phyloP scores from a whole-genome alignment of 441 rosid genomes.

The Syzygium malaccense region DNA sequence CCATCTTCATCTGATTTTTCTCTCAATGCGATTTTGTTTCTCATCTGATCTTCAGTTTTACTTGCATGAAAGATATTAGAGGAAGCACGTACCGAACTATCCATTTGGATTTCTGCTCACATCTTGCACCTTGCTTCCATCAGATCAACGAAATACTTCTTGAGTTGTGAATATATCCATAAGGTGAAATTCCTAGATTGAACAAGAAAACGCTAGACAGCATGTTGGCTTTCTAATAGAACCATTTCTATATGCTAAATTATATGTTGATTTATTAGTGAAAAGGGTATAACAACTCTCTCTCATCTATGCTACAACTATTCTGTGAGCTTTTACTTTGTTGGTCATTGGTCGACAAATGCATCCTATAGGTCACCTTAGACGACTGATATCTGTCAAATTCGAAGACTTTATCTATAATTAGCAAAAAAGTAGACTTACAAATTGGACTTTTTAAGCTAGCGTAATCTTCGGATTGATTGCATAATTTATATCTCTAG shows the following conservation, averaged over 20 bases:
- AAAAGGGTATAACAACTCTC: neutral
- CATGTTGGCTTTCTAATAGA: neutral
- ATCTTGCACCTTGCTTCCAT: neutral
- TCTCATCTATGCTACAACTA: neutral
- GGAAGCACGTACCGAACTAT: neutral
- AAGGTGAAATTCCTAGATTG: neutral
- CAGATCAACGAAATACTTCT: neutral
- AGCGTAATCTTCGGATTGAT: neutral
- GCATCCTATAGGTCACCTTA: neutral
- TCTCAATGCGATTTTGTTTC: neutral
- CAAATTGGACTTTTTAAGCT: neutral
- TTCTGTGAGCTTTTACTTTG: neutral
- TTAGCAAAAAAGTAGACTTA: neutral
- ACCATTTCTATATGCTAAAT: neutral
- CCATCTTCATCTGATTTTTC: neutral
- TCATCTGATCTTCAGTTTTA: neutral
- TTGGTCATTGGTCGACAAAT: neutral
- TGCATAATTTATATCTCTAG: neutral
- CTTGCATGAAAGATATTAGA: neutral
- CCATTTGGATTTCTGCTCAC: neutral
- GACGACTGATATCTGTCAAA: neutral
- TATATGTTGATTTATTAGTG: neutral
- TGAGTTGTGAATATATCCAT: neutral
- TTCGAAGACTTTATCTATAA: neutral
- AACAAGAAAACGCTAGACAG: neutral